phyloP scores from a whole-genome alignment of 768 basidiomycete genomes.

The Tricholoma furcatifolium region DNA sequence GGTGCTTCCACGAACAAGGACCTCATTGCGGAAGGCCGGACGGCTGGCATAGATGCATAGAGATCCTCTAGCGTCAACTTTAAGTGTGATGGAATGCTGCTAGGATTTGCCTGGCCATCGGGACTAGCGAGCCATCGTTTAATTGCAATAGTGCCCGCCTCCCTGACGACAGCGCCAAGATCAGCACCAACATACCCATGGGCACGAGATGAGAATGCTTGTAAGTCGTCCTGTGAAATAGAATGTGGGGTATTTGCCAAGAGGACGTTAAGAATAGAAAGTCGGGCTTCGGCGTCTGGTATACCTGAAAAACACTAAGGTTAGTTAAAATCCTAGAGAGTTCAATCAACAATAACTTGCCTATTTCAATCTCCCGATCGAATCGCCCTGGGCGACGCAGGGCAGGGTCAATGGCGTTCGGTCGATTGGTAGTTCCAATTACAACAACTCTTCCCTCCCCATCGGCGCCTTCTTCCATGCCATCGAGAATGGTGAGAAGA shows the following conservation, averaged over 20 bases:
- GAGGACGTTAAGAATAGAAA: constrained; percentile 84
- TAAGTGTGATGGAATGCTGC: constrained; percentile 19
- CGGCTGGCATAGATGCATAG: constrained; percentile 63
- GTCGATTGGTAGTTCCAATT: constrained; percentile 93
- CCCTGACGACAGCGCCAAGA: constrained; percentile 86
- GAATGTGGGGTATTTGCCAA: constrained; percentile 78
- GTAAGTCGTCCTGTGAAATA: constrained; percentile 60
- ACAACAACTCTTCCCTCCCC: constrained; percentile 75
- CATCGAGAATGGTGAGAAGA: constrained; percentile 91
- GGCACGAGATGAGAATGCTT: constrained; percentile 68
- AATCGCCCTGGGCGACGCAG: constrained; percentile 87
- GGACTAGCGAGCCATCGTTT: constrained; percentile 65
- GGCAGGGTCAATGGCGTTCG: constrained; percentile 94
- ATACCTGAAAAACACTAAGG: constrained; percentile 53
- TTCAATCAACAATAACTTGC: constrained; percentile 34
- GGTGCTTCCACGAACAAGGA: constrained; percentile 89
- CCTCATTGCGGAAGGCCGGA: constrained; percentile 92
- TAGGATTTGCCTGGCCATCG: constrained; percentile 13
- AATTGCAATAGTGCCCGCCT: constrained; percentile 90
- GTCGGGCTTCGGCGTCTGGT: constrained; percentile 82
- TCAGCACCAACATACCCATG: constrained; percentile 99
- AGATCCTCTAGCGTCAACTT: constrained; percentile 64
- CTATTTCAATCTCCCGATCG: constrained; percentile 95
- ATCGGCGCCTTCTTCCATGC: constrained; percentile 57
- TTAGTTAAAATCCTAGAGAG: constrained; percentile 1